phyloP scores from a whole-genome alignment of 2,329 filamentous ascomycete genomes.

The Exophiala aquamarina region DNA sequence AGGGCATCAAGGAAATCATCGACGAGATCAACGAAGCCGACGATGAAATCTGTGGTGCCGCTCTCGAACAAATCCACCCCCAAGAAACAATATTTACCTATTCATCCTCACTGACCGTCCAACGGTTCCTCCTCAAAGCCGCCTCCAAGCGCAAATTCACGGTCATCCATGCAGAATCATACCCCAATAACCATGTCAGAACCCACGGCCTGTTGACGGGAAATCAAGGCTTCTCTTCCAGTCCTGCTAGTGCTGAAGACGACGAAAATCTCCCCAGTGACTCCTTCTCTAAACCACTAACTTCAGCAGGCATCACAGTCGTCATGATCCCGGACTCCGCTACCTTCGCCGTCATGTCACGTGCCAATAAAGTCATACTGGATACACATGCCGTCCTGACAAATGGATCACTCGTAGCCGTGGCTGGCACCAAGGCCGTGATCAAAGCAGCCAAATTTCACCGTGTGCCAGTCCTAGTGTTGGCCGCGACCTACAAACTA shows the following conservation, averaged over 20 bases:
- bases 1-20: slow-evolving; percentile 92
- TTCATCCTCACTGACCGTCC: slow-evolving; percentile 80
- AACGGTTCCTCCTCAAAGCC: slow-evolving; percentile 84
- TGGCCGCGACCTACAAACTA: slow-evolving; percentile 90
- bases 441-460: slow-evolving; percentile 81
- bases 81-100: slow-evolving; percentile 91
- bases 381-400: slow-evolving; percentile 84
- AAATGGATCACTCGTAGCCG: slow-evolving; percentile 81
- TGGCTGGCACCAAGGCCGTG: slow-evolving; percentile 79
- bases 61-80: slow-evolving; percentile 88
- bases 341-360: slow-evolving; percentile 90
- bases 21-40: slow-evolving; percentile 93
- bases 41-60: slow-evolving; percentile 85
- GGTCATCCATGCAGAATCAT: slow-evolving; percentile 76
- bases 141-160: slow-evolving; percentile 90
- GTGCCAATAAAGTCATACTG: slow-evolving; percentile 92
- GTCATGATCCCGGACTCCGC: slow-evolving; percentile 82
- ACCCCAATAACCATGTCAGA: slow-evolving; percentile 65
- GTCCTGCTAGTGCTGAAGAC: slow-evolving; percentile 16
- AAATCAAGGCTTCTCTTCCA: slow-evolving; percentile 32
- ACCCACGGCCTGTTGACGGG: slow-evolving; percentile 65
- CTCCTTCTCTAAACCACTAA: slow-evolving; percentile 74
- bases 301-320: slow-evolving; percentile 74
- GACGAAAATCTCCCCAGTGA: slow-evolving; percentile 45
- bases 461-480: slow-evolving; percentile 79